Percentiles rank a stretch among this genome's conserved stretches.
phyloP scores from a whole-genome alignment of 1,139 yeast genomes.

The Pneumocystis oryctolagi region DNA sequence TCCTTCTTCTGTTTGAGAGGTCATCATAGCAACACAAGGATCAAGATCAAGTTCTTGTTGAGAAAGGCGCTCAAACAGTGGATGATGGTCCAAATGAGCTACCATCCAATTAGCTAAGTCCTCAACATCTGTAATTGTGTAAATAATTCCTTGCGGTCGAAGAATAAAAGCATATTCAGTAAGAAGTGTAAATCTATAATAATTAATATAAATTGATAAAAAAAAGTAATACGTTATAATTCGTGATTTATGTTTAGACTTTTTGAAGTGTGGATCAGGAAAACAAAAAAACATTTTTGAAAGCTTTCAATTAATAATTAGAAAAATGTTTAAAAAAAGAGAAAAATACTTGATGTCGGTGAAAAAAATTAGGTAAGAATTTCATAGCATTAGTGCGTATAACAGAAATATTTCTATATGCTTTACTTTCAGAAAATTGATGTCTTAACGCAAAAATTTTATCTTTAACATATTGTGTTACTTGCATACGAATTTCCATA shows the following conservation, averaged over 20 bases:
- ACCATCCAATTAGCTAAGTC: constrained; percentile 97
- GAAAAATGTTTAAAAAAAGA: not conserved
- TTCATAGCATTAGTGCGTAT: constrained; percentile 95
- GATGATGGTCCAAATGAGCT: constrained; percentile 75
- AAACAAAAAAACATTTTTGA: constrained; percentile 92
- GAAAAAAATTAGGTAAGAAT: constrained; percentile 83
- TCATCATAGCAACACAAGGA: constrained; percentile 73
- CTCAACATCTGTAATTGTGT: constrained; percentile 90
- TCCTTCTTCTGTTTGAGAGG: constrained; percentile 88
- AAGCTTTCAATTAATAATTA: constrained; percentile 32
- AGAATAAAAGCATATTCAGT: constrained; percentile 87
- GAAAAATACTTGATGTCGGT: constrained; percentile 33
- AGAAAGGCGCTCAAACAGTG: constrained; percentile 67
- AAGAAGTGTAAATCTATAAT: constrained; percentile 43
- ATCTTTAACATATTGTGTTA: constrained; percentile 92
- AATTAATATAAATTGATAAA: not conserved
- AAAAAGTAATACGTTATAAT: constrained; percentile 46
- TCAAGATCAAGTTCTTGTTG: constrained; percentile 70
- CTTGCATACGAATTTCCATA: constrained; percentile 96
- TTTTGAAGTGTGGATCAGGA: constrained; percentile 98
- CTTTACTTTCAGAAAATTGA: constrained; percentile 21
- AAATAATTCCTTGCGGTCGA: constrained; percentile 72
- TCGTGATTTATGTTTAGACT: constrained; percentile 92
- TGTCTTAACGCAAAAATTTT: constrained; percentile 75
- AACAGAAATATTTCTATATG: constrained; percentile 75